phyloP scores from a whole-genome alignment of 352 stramenopile genomes.

The Globisporangium polare region DNA sequence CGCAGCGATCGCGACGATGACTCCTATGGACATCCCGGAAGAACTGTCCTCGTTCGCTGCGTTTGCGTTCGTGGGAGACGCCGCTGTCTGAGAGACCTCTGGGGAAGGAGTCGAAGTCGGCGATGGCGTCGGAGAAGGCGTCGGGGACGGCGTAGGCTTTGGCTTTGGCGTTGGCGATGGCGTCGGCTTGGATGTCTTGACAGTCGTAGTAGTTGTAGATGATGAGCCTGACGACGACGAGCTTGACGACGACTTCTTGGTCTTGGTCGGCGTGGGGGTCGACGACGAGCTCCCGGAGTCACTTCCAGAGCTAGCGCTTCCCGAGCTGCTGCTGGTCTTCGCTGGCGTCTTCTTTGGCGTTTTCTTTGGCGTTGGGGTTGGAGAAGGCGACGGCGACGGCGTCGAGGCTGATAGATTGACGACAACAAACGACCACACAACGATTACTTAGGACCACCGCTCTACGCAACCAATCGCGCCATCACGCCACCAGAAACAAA shows the following conservation, averaged over 20 bases:
- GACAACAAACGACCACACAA: not conserved
- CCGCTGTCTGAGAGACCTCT: slow-evolving; percentile 14
- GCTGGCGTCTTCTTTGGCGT: slow-evolving; percentile 21
- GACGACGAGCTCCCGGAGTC: slow-evolving; percentile 18
- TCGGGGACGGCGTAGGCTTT: slow-evolving; percentile 18
- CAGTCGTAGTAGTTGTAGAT: slow-evolving; percentile 1
- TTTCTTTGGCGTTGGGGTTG: slow-evolving; percentile 21
- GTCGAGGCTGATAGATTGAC: not conserved
- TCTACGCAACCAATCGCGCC: too few relatives aligned
- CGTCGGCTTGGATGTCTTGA: slow-evolving; percentile 23
- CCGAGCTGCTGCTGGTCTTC: not conserved
- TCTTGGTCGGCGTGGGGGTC: slow-evolving; percentile 1
- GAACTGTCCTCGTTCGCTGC: slow-evolving; percentile 20
- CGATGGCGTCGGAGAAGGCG: slow-evolving; percentile 16
- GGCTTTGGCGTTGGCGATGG: slow-evolving; percentile 23
- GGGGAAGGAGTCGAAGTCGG: slow-evolving; percentile 10
- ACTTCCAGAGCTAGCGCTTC: slow-evolving; percentile 22
- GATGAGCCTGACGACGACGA: slow-evolving; percentile 20
- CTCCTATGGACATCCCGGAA: slow-evolving; percentile 28
- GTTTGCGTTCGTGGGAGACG: slow-evolving; percentile 29
- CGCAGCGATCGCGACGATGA: slow-evolving; percentile 48
- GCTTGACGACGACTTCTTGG: slow-evolving; percentile 10
- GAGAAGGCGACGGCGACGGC: not conserved
- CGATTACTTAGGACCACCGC: too few relatives aligned
- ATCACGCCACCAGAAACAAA: not conserved